Evolutionary conservation across 2,329 filamentous ascomycete genomes (phyloP).

Genomic region (Phyllosticta capitalensis): DNA sequence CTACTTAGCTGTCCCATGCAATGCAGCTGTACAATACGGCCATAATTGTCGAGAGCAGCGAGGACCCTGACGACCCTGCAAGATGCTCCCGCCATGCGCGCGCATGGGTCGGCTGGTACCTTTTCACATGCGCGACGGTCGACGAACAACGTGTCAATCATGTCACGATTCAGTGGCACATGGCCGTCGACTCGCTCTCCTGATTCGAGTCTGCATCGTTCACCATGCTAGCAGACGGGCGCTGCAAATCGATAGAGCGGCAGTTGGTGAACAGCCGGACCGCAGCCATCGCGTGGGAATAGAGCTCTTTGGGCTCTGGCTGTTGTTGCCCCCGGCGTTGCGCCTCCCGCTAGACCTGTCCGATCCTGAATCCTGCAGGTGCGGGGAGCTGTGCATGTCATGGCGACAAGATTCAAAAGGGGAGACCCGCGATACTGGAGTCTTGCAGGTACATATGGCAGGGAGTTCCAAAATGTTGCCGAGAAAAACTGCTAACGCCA

Average conservation of each 20-base stretch:
- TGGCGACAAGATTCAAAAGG: too few relatives aligned
- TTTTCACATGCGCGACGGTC: neutral
- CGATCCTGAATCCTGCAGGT: too few relatives aligned
- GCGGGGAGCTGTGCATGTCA: too few relatives aligned
- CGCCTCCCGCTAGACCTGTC: too few relatives aligned
- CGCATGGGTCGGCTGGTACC: neutral
- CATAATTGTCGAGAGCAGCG: neutral
- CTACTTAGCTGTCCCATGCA: neutral
- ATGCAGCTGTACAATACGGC: neutral
- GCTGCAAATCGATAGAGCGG: neutral
- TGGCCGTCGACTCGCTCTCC: neutral
- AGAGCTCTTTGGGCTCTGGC: too few relatives aligned
- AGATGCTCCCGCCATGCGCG: neutral
- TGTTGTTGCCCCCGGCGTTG: too few relatives aligned
- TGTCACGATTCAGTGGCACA: neutral
- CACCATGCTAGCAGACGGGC: neutral
- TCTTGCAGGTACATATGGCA: too few relatives aligned
- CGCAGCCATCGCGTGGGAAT: too few relatives aligned
- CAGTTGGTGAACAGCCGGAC: too few relatives aligned
- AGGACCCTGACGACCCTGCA: neutral
- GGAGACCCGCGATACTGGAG: too few relatives aligned
- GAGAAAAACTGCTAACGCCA: too few relatives aligned
- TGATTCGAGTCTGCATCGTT: neutral
- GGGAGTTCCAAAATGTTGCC: too few relatives aligned
- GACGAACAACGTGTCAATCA: neutral